Base-by-base conservation (phyloP, 2,329 filamentous ascomycete genomes). In the Monilinia fructigena region DNA sequence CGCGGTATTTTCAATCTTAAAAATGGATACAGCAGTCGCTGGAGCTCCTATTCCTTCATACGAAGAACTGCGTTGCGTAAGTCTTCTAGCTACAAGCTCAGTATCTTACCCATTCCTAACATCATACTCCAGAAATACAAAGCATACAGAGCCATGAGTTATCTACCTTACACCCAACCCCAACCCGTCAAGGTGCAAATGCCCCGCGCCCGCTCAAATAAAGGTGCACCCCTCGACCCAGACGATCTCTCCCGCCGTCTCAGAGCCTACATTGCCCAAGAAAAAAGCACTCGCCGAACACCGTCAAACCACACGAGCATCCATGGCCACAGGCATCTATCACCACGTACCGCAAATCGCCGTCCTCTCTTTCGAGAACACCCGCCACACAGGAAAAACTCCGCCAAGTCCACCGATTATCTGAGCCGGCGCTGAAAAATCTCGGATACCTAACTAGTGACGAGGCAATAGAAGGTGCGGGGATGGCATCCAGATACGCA, bases 211-310 rank as follows among this genome's bases (percentile, higher is more conserved):
- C 75, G 74, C 38, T 73, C 67, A 28, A 75, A 75, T 59, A 67
- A 72, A 62, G 71, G 70, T 20, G 69, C 78, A 42, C 77, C 80
- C 23, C 78, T 87, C 55, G 85, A 88, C 68, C 79, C 86, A 0
- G 80, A 83, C 38, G 85, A 88, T 65, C 76, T 88, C 38, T 79
- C 80, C 14, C 79, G 81, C 42, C 82, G 85, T 23, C 78, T 88
- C 31, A 78, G 79, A 59, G 69, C 80, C 14, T 81, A 87, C 23
- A 76, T 85, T 18, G 79, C 78, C 6, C 80, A 86, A 67, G 82
- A 83, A 68, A 68, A 82, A 82, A 67, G 75, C 77, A 10, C 73
- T 75, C 16, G 76, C 79, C 4, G 67, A 72, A 40, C 66, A 64
- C 42, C 70, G 70, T 55, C 69, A 69, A 12, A 65, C 70, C 26